A percentile compares a stretch with the other conserved stretches of the same genome.
phyloP scores from a whole-genome alignment of 1,284 basidiomycete species.

The Ceratobasidium sp. region DNA sequence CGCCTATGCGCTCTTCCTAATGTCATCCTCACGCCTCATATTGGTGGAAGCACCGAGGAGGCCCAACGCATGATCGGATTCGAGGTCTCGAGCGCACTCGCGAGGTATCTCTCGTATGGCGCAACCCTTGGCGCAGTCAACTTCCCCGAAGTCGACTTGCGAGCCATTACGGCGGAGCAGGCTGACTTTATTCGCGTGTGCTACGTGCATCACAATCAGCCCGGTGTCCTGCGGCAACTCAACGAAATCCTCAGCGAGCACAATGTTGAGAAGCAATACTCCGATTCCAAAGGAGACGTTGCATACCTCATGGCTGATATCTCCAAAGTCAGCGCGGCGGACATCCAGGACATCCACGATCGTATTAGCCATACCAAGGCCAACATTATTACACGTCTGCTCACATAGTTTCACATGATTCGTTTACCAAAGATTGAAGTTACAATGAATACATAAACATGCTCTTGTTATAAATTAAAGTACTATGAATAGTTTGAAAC shows the following conservation, averaged over 20 bases:
- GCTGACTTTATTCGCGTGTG: constrained; percentile 88
- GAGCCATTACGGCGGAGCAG: constrained; percentile 89
- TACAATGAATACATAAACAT: not conserved
- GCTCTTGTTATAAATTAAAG: constrained; percentile 27
- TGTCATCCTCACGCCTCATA: constrained; percentile 96
- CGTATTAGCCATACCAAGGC: constrained; percentile 83
- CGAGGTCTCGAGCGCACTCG: constrained; percentile 88
- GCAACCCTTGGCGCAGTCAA: constrained; percentile 94
- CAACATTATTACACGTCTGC: constrained; percentile 88
- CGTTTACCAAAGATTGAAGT: constrained; percentile 52
- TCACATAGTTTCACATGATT: constrained; percentile 61
- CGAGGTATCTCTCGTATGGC: constrained; percentile 93
- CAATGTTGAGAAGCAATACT: constrained; percentile 99
- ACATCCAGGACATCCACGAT: constrained; percentile 85
- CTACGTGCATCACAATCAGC: constrained; percentile 97
- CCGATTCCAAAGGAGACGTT: constrained; percentile 94
- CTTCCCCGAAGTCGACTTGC: constrained; percentile 98
- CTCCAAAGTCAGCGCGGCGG: constrained; percentile 83
- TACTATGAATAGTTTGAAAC: constrained; percentile 4
- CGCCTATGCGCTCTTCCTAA: constrained; percentile 81
- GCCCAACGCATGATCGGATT: constrained; percentile 98
- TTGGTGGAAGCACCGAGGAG: constrained; percentile 98
- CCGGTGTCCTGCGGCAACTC: constrained; percentile 94
- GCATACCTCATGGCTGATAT: constrained; percentile 98
- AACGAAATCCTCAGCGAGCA: constrained; percentile 93